phyloP scores from a whole-genome alignment of 2,329 filamentous ascomycete species.

The Rhynchosporium graminicola region DNA sequence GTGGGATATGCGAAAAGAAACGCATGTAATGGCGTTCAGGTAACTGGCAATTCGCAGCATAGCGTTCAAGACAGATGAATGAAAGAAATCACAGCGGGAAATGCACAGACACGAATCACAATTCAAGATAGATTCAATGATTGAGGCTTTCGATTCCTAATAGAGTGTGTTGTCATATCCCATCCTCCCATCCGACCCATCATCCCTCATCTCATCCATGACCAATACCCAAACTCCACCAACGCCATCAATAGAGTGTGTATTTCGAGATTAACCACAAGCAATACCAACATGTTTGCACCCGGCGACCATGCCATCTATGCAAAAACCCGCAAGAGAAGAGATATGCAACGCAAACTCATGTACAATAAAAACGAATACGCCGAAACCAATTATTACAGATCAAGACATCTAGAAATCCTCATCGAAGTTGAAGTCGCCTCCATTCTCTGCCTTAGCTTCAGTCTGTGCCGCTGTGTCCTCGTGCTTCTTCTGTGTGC shows the following conservation, averaged over 20 bases:
- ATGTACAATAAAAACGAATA: constrained; percentile 29
- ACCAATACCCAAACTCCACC: constrained; percentile 27
- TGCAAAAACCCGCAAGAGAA: constrained; percentile 33
- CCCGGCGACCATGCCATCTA: constrained; percentile 38
- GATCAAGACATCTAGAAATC: constrained; percentile 72
- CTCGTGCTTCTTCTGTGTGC: constrained; percentile 73
- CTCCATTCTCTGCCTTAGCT: constrained; percentile 59
- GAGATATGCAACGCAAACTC: constrained; percentile 28
- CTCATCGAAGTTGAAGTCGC: constrained; percentile 92
- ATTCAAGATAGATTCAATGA: neutral
- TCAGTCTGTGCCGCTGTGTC: constrained; percentile 49
- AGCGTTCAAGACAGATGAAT: constrained; percentile 11
- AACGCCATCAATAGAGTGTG: constrained; percentile 34
- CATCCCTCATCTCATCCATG: constrained; percentile 25
- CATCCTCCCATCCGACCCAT: constrained; percentile 19
- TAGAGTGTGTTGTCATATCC: constrained; percentile 23
- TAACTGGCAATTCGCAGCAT: neutral
- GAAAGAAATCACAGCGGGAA: neutral
- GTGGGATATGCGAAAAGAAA: neutral
- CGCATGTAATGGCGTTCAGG: constrained; percentile 16
- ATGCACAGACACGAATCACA: neutral
- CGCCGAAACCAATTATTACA: constrained; percentile 28
- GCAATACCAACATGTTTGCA: constrained; percentile 30
- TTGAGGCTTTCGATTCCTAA: constrained; percentile 24
- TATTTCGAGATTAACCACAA: constrained; percentile 24